A percentile compares a stretch with the other conserved stretches of the same genome.
These are phyloP conservation scores for Boletus patriciae DNA, from an alignment of 768 basidiomycete genomes.

Conservation along the genomic window DNA sequence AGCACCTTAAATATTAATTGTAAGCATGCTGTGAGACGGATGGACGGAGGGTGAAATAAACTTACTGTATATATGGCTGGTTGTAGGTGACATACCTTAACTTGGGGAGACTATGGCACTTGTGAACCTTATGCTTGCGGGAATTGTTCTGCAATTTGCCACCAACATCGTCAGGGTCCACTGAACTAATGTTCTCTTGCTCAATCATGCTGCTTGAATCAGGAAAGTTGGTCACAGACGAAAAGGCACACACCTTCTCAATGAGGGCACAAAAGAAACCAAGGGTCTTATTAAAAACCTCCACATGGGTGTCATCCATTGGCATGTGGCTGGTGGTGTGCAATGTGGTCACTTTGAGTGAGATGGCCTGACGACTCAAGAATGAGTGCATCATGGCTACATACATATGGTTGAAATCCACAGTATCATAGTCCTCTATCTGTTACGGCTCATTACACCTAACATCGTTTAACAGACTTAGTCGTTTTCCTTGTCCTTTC, in stretches of 20 bases:
- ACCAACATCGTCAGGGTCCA: neutral
- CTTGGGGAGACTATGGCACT: neutral
- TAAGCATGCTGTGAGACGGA: neutral
- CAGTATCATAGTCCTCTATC: neutral
- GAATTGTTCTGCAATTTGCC: neutral
- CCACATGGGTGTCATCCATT: neutral
- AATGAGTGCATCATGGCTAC: neutral
- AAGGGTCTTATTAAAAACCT: neutral
- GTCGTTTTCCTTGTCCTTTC: no score
- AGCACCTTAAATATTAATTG: neutral
- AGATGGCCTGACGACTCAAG: neutral
- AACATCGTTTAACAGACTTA: no score
- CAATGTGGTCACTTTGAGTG: neutral
- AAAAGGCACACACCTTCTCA: constrained; percentile 1
- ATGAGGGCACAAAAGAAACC: neutral
- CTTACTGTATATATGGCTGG: neutral
- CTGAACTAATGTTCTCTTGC: neutral
- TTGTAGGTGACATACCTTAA: neutral
- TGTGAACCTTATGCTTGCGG: neutral
- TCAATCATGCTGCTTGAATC: neutral
- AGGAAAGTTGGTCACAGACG: neutral
- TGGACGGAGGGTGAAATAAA: neutral
- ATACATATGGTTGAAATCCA: neutral
- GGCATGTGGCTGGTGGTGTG: neutral
- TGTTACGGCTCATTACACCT: no score